phyloP scores from a whole-genome alignment of 208 protist species.

The Leishmania gerbilli region DNA sequence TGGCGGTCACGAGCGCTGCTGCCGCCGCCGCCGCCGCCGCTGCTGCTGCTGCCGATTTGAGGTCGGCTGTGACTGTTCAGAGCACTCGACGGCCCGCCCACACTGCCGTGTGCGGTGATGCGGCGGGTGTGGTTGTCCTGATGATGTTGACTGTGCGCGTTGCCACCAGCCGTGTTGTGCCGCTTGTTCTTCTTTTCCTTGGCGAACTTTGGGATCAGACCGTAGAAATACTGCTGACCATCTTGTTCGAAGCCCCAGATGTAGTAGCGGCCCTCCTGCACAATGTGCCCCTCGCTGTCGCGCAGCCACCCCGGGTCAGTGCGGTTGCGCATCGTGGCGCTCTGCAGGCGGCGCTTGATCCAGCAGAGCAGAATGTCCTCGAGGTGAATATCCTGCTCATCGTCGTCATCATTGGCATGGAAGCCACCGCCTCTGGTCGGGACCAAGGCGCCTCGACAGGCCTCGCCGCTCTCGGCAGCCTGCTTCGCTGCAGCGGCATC shows the following conservation, averaged over 20 bases:
- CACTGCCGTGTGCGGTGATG: neutral
- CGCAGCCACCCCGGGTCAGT: conserved; percentile 55
- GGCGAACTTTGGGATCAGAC: conserved; percentile 63
- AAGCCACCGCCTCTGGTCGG: neutral
- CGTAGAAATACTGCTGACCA: conserved; percentile 55
- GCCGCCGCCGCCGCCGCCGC: conserved; percentile 10
- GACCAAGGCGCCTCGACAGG: neutral
- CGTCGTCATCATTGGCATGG: conserved; percentile 4
- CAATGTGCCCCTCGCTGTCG: conserved; percentile 34
- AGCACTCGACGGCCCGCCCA: neutral
- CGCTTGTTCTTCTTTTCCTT: conserved; percentile 40
- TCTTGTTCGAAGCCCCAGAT: conserved; percentile 70
- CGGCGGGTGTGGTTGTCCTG: conserved; percentile 6
- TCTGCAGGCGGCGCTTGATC: conserved; percentile 52
- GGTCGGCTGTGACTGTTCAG: conserved; percentile 13
- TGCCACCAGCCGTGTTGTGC: neutral
- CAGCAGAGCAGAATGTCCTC: conserved; percentile 58
- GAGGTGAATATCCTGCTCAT: conserved; percentile 33
- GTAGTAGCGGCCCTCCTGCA: conserved; percentile 67
- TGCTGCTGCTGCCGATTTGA: conserved; percentile 9
- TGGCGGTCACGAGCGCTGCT: neutral
- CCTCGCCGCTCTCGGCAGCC: neutral
- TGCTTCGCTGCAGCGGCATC: neutral
- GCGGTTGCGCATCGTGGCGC: conserved; percentile 36
- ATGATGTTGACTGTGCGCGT: conserved; percentile 13